phyloP scores from a whole-genome alignment of 257 asterid genomes.

The Verbena officinalis region DNA sequence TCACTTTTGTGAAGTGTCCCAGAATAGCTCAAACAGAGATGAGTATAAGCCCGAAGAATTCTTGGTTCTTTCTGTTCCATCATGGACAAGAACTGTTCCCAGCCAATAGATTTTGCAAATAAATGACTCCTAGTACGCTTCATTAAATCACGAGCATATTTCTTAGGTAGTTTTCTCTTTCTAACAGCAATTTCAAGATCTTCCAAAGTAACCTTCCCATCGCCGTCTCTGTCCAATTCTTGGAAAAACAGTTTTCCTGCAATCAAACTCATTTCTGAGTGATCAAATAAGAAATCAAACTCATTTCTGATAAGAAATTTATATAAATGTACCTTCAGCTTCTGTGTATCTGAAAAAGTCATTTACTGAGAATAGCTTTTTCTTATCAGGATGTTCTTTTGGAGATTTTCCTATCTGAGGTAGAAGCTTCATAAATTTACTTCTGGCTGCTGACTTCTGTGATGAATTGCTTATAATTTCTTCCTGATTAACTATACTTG shows the following conservation, averaged over 20 bases:
- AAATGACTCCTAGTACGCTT: constrained; percentile 85
- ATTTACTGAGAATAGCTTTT: constrained; percentile 89
- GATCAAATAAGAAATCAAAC: background rate
- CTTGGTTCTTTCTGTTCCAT: constrained; percentile 99
- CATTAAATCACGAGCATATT: constrained; percentile 92
- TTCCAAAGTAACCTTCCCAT: constrained; percentile 93
- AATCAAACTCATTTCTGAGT: background rate
- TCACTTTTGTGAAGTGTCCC: constrained; percentile 94
- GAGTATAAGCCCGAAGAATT: constrained; percentile 92
- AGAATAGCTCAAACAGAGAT: constrained; percentile 95
- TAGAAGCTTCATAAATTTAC: constrained; percentile 79
- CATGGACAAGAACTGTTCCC: constrained; percentile 91
- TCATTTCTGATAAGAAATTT: background rate
- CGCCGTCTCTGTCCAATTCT: constrained; percentile 97
- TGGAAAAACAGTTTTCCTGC: constrained; percentile 91
- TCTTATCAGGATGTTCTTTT: constrained; percentile 95
- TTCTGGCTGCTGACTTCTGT: constrained; percentile 66
- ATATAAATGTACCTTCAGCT: constrained; percentile 65
- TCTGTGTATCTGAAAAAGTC: constrained; percentile 98
- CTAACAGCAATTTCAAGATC: constrained; percentile 95
- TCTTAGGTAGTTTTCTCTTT: constrained; percentile 86
- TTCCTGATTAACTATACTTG: constrained; percentile 68
- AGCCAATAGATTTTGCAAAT: constrained; percentile 90
- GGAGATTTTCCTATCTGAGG: constrained; percentile 84
- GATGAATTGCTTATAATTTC: constrained; percentile 58